These are phyloP conservation scores for Wickerhamomyces strasburgensis DNA, from an alignment of 805 yeast species.

Conservation along the genomic window DNA sequence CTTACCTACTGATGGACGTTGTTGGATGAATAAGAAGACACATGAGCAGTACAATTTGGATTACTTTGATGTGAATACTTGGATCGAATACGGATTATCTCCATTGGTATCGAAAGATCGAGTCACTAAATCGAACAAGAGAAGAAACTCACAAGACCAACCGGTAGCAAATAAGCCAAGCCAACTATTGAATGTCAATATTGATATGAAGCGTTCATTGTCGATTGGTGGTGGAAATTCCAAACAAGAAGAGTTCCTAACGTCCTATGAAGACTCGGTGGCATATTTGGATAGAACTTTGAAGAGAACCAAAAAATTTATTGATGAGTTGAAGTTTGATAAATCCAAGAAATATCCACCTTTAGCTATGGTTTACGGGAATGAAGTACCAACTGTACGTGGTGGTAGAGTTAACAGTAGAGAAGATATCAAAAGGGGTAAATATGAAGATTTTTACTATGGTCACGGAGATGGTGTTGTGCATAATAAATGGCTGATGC, in stretches of 20 bases:
- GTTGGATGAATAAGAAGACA: constrained; percentile 61
- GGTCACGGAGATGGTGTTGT: constrained; percentile 96
- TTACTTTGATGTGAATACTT: constrained; percentile 71
- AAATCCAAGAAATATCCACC: constrained; percentile 69
- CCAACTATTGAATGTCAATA: constrained; percentile 1
- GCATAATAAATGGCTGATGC: constrained; percentile 77
- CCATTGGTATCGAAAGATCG: constrained; percentile 56
- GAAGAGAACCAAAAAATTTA: constrained; percentile 50
- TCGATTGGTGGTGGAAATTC: constrained; percentile 11
- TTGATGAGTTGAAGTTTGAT: constrained; percentile 50
- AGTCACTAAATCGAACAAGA: background rate
- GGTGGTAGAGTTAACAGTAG: constrained; percentile 63
- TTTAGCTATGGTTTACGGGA: constrained; percentile 74
- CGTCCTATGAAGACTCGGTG: constrained; percentile 49
- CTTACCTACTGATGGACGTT: constrained; percentile 68
- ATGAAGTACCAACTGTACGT: constrained; percentile 77
- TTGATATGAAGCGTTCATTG: constrained; percentile 18
- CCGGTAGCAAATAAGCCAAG: background rate
- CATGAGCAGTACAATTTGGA: constrained; percentile 60
- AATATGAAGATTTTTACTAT: constrained; percentile 70
- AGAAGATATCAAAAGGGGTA: constrained; percentile 64
- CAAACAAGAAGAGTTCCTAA: constrained; percentile 19
- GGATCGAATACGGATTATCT: constrained; percentile 71
- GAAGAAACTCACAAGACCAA: background rate
- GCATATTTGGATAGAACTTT: constrained; percentile 61